Evolutionary conservation across 1,139 yeast species (phyloP), one percentile per base, ranked within the genome.

Genomic region (Hansenula lynferdii): DNA sequence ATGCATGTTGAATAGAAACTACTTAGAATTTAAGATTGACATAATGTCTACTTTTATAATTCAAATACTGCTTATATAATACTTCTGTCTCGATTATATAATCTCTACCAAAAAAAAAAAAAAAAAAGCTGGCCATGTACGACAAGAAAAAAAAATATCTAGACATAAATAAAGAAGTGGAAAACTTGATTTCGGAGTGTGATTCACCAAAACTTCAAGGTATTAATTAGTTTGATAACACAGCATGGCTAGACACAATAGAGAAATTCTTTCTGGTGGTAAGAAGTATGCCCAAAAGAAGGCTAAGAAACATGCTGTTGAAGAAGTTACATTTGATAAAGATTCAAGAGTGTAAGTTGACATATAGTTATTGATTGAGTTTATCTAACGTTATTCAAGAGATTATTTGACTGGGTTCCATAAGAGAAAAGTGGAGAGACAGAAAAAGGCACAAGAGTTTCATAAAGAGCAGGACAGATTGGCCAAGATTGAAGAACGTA

Each of bases 321-420:
- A 77, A 26, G 96, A 86, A 57, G 94, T 90, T 26, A 77, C 75
- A 2, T 90, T 86, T 58, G 92, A 90, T 62, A 76, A 78, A 49
- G 84, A 75, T 28, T 74, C 80, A 20, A 68, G 96, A 58, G 64
- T 65, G 59, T 62, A 46, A 49, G 67, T 56, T 15, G 23, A n/a
- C n/a, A 14, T 14, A 10, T 6, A 15, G 14, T 12, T 27, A 10
- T 10, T 11, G 16, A 20, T 16, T 23, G 14, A 7, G 12, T n/a
- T 11, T 15, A 11, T 16, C 25, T 31, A 31, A 28, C 18, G n/a
- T 18, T 6, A 8, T 14, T 9, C 19, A 24, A 61, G 69, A 28
- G 96, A 90, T 44, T 92, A 81, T 60, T 67, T 92, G 50, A 92
- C 97, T 1, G 98, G 98, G 26, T 92, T 92, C 59, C 98, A 92